Evolutionary conservation across 768 basidiomycete species (phyloP), one percentile per base, ranked within the genome.

Genomic region (Neoboletus subvelutipes): DNA sequence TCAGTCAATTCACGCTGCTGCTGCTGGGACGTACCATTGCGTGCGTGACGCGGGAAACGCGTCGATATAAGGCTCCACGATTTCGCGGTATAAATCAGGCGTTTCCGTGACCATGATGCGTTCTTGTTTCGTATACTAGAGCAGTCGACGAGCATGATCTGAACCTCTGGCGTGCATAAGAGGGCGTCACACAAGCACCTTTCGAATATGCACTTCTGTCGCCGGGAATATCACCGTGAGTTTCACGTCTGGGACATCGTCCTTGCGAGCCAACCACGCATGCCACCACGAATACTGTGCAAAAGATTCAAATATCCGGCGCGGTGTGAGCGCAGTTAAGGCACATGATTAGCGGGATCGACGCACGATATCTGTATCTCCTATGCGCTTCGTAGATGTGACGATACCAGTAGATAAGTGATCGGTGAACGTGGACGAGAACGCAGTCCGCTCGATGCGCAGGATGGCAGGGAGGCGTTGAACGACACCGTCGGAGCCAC

Each of bases 221-320:
- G 93, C 93, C 17, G 96, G 96, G 59, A 81, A 89, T 50, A 97
- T 87, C 18, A 94, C 76, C 58, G 85, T 90, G 61, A 98, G 81
- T 74, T 92, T 92, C 56, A 94, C 75, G 63, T 97, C 94, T 2
- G 85, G 80, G 3, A 67, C 28, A 40, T 67, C 73, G 40, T 58
- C 60, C 39, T 17, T 66, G 60, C n/a, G 65, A 58, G 65, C 61
- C n/a, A 90, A 66, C 86, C 88, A 93, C 3, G 80, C 92, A 56
- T 88, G 83, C 34, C 86, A 70, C 87, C 91, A 94, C 15, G 85
- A 78, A 72, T 96, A 96, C 92, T 94, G 63, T 11, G 26, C 47
- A 58, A 56, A n/a, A 56, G 22, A 47, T 41, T 22, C 20, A 45
- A 24, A 43, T 58, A 24, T 12, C 31, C 24, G 18, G 6, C 18